Evolutionary conservation across 1,284 basidiomycete genomes (phyloP), one percentile per base, ranked within the genome.

Genomic region (Microstroma glucosiphilum): DNA sequence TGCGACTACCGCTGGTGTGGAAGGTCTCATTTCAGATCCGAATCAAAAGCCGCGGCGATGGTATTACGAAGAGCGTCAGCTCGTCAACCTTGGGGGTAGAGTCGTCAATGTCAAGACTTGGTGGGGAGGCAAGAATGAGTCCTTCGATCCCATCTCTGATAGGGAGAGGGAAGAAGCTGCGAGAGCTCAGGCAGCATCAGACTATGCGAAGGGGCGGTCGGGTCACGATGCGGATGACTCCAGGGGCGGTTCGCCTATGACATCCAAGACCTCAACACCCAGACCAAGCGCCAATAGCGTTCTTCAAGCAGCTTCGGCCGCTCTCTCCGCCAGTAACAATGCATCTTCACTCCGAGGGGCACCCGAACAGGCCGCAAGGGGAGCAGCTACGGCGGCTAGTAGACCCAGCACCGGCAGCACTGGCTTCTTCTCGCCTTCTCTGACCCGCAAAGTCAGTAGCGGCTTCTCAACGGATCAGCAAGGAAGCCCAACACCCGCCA

Each of bases 21-120:
- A 26, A 48, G 43, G 6, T 6, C 43, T 48, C 43, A 48, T 6
- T 12, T 3, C 17, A 17, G 43, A 48, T 21, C 43, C 43, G 6
- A 48, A 48, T 25, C n/a, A 54, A 13, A 17, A 25, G 19, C n/a
- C 51, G 7, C 51, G 51, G 21, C 19, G 26, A 25, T 54, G 51
- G 51, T 19, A 23, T 7, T 15, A 54, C 21, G 51, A 26, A 54
- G 51, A 54, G 51, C n/a, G 51, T 15, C 17, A 54, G 21, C 26
- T 21, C 21, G 51, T 54, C 51, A 54, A 54, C 25, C 19, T 54
- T 2, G 51, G 21, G 21, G 51, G 51, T 6, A 54, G 51, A 26
- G 51, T 54, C 13, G 51, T 54, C 51, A 54, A 26, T 13, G 21
- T 54, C 2, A 26, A 26, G n/a, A 54, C 21, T 17, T 54, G 51